Evolutionary conservation across 805 yeast genomes (phyloP).

Genomic region (Candida silvicultrix): DNA sequence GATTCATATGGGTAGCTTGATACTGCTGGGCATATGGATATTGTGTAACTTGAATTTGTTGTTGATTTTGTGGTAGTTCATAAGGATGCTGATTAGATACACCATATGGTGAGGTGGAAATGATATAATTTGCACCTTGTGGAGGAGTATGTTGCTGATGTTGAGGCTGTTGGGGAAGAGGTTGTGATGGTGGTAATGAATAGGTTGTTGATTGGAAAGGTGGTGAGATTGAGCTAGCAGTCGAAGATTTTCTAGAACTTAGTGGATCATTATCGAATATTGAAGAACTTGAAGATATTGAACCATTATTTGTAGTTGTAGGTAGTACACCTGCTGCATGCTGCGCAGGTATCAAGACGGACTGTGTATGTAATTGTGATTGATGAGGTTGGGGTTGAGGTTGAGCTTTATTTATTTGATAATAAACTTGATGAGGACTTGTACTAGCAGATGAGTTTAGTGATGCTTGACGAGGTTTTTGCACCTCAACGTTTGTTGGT

Average conservation of each 20-base stretch:
- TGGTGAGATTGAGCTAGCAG: background rate
- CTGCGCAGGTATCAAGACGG: background rate
- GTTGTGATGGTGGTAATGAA: background rate
- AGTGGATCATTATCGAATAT: background rate
- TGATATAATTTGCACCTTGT: background rate
- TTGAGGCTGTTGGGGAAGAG: background rate
- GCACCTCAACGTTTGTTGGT: background rate
- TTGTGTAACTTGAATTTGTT: background rate
- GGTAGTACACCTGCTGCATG: background rate
- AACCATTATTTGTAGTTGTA: background rate
- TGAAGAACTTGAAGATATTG: background rate
- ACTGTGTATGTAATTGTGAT: constrained; percentile 3
- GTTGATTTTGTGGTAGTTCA: background rate
- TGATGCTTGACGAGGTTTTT: background rate
- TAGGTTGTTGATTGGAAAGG: background rate
- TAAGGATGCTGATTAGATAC: background rate
- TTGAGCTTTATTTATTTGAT: background rate
- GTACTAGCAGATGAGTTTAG: background rate
- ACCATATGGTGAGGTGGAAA: background rate
- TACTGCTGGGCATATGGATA: background rate
- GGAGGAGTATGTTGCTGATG: background rate
- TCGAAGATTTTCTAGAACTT: background rate
- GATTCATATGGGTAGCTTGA: background rate
- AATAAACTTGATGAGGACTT: background rate
- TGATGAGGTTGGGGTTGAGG: constrained; percentile 17